A percentile compares a stretch with the other conserved stretches of the same genome.
These are phyloP conservation scores for Trypanosoma avium DNA, from an alignment of 208 protist species.

Conservation along the genomic window DNA sequence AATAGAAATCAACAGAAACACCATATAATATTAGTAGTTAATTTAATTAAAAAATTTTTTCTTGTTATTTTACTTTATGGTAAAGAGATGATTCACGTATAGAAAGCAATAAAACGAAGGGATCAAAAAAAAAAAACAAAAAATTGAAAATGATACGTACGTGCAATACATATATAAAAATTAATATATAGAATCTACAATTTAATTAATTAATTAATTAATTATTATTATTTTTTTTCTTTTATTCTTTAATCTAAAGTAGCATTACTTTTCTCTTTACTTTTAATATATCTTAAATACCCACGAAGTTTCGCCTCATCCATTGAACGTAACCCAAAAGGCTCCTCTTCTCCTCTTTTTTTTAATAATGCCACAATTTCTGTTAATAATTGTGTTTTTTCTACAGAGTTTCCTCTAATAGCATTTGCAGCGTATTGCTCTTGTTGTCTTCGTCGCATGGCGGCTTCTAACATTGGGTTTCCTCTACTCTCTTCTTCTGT, in stretches of 20 bases:
- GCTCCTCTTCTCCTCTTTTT: slow-evolving; percentile 43
- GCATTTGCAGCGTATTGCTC: slow-evolving; percentile 18
- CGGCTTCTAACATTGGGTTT: slow-evolving; percentile 78
- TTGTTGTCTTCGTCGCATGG: slow-evolving; percentile 64
- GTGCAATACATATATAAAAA: too few species aligned
- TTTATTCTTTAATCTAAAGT: too few species aligned
- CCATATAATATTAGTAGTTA: too few species aligned
- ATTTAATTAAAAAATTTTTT: too few species aligned
- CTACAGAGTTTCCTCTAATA: slow-evolving; percentile 29
- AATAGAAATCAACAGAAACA: not conserved
- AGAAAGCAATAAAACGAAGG: too few species aligned
- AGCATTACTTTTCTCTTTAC: slow-evolving; percentile 34
- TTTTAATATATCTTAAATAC: slow-evolving; percentile 69
- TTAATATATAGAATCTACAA: too few species aligned
- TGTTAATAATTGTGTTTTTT: slow-evolving; percentile 54
- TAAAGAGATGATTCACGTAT: too few species aligned
- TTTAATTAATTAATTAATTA: too few species aligned
- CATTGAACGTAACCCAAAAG: slow-evolving; percentile 71
- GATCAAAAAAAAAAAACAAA: too few species aligned
- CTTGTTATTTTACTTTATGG: too few species aligned
- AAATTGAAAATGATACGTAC: too few species aligned
- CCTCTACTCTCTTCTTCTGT: not conserved
- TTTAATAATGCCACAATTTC: slow-evolving; percentile 60
- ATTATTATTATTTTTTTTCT: too few species aligned
- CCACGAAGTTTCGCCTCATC: slow-evolving; percentile 60